Percentiles rank a stretch among this genome's conserved stretches.
These are phyloP conservation scores for Paraconiothyrium sp. DNA, from an alignment of 2,329 filamentous ascomycete species.

Conservation along the genomic window DNA sequence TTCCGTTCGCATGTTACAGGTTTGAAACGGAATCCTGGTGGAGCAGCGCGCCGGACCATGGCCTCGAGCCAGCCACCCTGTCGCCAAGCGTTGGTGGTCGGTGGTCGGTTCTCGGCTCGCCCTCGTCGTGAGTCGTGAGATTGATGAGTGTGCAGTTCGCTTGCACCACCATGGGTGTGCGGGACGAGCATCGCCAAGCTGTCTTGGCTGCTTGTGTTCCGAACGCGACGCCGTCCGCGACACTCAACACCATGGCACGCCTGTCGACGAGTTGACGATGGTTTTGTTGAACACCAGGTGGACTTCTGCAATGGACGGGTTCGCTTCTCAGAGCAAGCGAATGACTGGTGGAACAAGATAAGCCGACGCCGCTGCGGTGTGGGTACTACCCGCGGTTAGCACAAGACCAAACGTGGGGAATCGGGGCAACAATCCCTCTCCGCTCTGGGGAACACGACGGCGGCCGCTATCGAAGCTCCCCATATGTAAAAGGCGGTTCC, in stretches of 20 bases:
- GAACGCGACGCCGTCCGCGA: not conserved
- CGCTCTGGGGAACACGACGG: not conserved
- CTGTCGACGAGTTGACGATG: not conserved
- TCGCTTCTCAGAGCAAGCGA: not conserved
- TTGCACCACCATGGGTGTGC: not conserved
- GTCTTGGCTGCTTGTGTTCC: conserved; percentile 3
- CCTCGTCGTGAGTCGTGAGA: not conserved
- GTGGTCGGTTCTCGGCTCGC: not conserved
- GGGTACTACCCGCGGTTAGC: conserved; percentile 2
- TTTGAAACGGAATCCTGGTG: conserved; percentile 12
- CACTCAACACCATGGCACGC: conserved; percentile 12
- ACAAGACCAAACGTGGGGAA: conserved; percentile 12
- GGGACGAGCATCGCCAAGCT: conserved; percentile 11
- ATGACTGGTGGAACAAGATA: conserved; percentile 12
- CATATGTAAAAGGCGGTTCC: conserved; percentile 11
- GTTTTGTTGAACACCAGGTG: not conserved
- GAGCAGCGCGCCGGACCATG: conserved; percentile 6
- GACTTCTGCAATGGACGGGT: not conserved
- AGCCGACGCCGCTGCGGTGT: not conserved
- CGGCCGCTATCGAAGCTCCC: not conserved
- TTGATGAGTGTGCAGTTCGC: not conserved
- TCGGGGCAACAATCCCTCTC: conserved; percentile 2
- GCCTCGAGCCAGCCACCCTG: conserved; percentile 3
- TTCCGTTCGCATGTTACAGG: conserved; percentile 12
- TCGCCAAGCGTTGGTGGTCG: not conserved